A percentile compares a stretch with the other conserved stretches of the same genome.
These are phyloP conservation scores for Fraxinus cuspidata DNA, from an alignment of 257 asterid species.

Conservation along the genomic window DNA sequence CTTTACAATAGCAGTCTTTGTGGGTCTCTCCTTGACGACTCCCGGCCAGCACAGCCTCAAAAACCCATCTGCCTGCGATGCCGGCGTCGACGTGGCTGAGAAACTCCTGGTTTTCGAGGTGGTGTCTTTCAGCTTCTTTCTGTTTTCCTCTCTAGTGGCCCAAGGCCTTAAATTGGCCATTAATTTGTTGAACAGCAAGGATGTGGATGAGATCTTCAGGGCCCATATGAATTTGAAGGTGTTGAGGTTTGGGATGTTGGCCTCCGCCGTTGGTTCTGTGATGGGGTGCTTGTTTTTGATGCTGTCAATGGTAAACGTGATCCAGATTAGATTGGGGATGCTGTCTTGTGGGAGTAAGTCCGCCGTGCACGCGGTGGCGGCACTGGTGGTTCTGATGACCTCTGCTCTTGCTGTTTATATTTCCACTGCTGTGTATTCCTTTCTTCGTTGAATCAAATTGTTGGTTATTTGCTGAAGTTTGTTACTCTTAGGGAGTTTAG, in stretches of 20 bases:
- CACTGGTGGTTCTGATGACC: constrained; percentile 56
- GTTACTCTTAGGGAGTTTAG: too few relatives aligned
- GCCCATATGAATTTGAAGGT: constrained; percentile 69
- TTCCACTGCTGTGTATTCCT: constrained; percentile 77
- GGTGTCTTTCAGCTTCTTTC: constrained; percentile 90
- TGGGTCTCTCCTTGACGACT: constrained; percentile 71
- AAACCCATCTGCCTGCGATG: constrained; percentile 64
- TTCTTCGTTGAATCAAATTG: constrained; percentile 43
- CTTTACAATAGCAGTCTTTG: constrained; percentile 85
- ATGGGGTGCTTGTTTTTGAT: constrained; percentile 85
- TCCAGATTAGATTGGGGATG: constrained; percentile 78
- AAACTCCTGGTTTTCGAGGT: constrained; percentile 81
- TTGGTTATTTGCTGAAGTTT: background rate
- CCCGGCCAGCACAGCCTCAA: constrained; percentile 85
- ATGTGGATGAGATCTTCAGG: constrained; percentile 66
- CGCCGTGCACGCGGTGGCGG: constrained; percentile 51
- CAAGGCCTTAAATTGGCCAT: constrained; percentile 85
- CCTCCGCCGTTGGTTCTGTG: constrained; percentile 78
- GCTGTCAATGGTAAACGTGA: constrained; percentile 84
- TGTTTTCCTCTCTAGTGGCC: constrained; percentile 86
- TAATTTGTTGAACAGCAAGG: constrained; percentile 67
- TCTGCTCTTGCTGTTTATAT: constrained; percentile 71
- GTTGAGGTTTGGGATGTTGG: constrained; percentile 80
- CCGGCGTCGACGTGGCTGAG: constrained; percentile 69
- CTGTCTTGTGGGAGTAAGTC: constrained; percentile 82